Base-by-base conservation (phyloP, 148 eudicot genomes). In the Rhododendron vialii region DNA sequence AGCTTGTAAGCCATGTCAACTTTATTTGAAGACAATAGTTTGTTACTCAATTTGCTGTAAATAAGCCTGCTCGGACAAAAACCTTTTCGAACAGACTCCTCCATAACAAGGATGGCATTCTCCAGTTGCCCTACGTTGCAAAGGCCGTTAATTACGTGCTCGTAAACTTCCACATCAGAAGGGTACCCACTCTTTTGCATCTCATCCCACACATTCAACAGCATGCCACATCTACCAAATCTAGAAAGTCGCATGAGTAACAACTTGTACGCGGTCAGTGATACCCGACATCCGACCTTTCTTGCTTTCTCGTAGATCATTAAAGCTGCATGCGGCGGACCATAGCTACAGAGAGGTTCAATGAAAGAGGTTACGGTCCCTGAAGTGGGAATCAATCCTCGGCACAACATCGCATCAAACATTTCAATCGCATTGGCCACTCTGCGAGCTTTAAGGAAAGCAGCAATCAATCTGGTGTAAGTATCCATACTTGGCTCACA, bases 321-420 rank as follows among this genome's bases (percentile, higher is more conserved):
- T 92, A 97, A 86, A 74, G 98, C 96, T 82, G 98, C 99, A 86
- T 97, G 94, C 11, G 99, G 98, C 1, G 99, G 99, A 38, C 99
- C 99, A 90, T 90, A 95, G 63, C 89, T 89, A 89, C 99, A 97
- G 79, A 97, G 84, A 65, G 95, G 91, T 87, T 93, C 94, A 78
- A 97, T 91, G 75, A 97, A 94, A 15, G 93, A 81, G 38, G 99
- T 93, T 84, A 95, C 24, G 65, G 89, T 91, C 82, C 99, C 99
- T 11, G 95, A 87, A n/a, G 92, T 78, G 24, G 98, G 98, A 84
- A 86, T 76, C 17, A 95, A 85, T 51, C 96, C 96, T 74, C 87
- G 90, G 86, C 48, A 85, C 45, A 93, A 86, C 99, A 97, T 97
- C 55, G 90, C 92, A 87, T 97, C 95, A 55, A 94, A 94, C 90